Percentiles rank a stretch among this genome's conserved stretches.
phyloP scores from a whole-genome alignment of 2,329 filamentous ascomycete genomes.

The Metarhizium robertsii region DNA sequence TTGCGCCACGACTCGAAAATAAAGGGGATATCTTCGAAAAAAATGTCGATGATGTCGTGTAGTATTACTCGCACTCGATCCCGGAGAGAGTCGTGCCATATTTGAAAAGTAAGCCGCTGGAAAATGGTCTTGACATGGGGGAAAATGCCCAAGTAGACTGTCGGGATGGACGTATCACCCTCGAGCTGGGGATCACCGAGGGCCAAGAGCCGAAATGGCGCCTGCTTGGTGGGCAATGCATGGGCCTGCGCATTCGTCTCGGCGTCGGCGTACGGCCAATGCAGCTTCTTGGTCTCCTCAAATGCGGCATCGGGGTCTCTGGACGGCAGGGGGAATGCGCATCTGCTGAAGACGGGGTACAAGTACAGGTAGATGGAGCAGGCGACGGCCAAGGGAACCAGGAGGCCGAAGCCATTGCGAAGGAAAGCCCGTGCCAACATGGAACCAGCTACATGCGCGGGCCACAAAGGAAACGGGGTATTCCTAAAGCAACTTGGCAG shows the following conservation, averaged over 20 bases:
- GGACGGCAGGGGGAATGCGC: slow-evolving; percentile 61
- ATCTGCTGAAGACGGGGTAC: slow-evolving; percentile 73
- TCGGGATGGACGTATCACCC: slow-evolving; percentile 76
- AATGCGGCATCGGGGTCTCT: slow-evolving; percentile 23
- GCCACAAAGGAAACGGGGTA: not conserved
- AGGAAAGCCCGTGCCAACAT: slow-evolving; percentile 45
- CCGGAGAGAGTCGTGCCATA: slow-evolving; percentile 35
- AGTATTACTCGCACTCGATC: slow-evolving; percentile 41
- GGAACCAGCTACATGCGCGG: slow-evolving; percentile 30
- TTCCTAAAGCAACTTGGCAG: not conserved
- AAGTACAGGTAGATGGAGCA: slow-evolving; percentile 75
- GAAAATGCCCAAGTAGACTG: slow-evolving; percentile 40
- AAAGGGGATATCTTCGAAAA: slow-evolving; percentile 58
- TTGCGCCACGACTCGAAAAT: slow-evolving; percentile 63
- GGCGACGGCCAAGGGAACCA: slow-evolving; percentile 54
- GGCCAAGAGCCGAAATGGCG: slow-evolving; percentile 79
- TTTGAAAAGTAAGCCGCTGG: slow-evolving; percentile 38
- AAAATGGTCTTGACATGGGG: slow-evolving; percentile 41
- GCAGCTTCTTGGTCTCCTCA: slow-evolving; percentile 27
- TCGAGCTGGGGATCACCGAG: slow-evolving; percentile 91
- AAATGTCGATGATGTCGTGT: slow-evolving; percentile 53
- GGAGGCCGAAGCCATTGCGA: slow-evolving; percentile 45
- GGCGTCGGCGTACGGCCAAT: slow-evolving; percentile 27
- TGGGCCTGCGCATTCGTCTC: slow-evolving; percentile 8
- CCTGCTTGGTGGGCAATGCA: slow-evolving; percentile 26